Conservation (phyloP, 2,329 filamentous ascomycete species). For the Sclerotinia spermophila region DNA sequence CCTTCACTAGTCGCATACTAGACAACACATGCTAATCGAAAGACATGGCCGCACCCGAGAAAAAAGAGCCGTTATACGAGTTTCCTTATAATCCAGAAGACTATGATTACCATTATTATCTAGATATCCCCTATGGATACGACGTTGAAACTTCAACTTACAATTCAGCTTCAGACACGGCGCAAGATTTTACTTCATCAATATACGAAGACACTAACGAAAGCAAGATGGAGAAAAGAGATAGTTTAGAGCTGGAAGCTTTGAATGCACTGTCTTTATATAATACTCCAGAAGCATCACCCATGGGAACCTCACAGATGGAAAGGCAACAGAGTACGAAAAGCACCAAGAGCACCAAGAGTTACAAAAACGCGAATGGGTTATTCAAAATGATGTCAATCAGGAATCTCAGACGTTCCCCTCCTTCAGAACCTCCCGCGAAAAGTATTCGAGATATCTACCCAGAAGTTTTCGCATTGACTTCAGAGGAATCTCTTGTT, state of each 20-base stretch:
- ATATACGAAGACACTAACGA: conserved; percentile 5
- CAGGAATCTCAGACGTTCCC: not conserved
- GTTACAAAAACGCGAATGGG: not conserved
- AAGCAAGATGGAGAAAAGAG: not conserved
- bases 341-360: not conserved
- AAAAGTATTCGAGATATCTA: not conserved
- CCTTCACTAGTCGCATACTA: conserved; percentile 3
- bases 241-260: not conserved
- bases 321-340: conserved; percentile 3
- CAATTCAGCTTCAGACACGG: conserved; percentile 2
- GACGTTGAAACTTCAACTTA: conserved; percentile 15
- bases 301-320: not conserved
- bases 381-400: conserved; percentile 15
- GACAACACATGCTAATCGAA: not conserved
- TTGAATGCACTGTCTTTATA: not conserved
- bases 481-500: not conserved
- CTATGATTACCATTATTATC: conserved; percentile 14
- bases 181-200: not conserved
- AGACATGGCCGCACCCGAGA: not conserved
- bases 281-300: not conserved
- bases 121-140: conserved; percentile 2
- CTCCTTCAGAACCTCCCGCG: not conserved
- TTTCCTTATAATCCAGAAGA: conserved; percentile 3
- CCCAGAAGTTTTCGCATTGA: not conserved
- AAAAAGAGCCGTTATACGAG: conserved; percentile 1